Percentiles rank a stretch among this genome's conserved stretches.
phyloP scores from a whole-genome alignment of 1,139 yeast species.

The Taphrina communis region DNA sequence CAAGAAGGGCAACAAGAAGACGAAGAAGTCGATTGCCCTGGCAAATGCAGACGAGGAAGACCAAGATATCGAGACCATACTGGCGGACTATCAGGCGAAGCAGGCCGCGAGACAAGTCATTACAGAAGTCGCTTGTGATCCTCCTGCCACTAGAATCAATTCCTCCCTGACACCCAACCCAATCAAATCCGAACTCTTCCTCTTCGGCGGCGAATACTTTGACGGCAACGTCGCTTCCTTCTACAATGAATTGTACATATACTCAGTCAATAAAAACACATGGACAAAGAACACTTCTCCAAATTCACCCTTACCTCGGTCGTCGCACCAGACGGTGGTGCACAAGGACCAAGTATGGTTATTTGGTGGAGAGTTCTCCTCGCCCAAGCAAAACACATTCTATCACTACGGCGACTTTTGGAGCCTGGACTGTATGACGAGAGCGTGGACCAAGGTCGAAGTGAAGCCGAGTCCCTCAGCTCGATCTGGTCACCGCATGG shows the following conservation, averaged over 20 bases:
- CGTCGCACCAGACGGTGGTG: constrained; percentile 91
- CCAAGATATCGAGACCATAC: constrained; percentile 81
- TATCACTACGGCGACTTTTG: constrained; percentile 97
- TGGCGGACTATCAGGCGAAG: constrained; percentile 62
- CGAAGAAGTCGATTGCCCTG: constrained; percentile 71
- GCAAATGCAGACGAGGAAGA: constrained; percentile 66
- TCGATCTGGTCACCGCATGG: constrained; percentile 89
- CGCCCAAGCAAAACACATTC: constrained; percentile 93
- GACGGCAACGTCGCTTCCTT: constrained; percentile 66
- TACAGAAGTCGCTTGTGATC: constrained; percentile 61
- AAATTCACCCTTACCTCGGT: constrained; percentile 88
- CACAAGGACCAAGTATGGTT: constrained; percentile 83
- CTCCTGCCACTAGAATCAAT: constrained; percentile 74
- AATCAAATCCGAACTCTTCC: constrained; percentile 70
- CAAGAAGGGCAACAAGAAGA: constrained; percentile 70
- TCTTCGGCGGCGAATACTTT: constrained; percentile 88
- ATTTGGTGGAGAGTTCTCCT: constrained; percentile 97
- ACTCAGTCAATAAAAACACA: constrained; percentile 73
- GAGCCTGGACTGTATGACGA: constrained; percentile 80
- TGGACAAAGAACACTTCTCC: constrained; percentile 84
- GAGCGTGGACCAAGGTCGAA: constrained; percentile 91
- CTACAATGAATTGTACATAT: constrained; percentile 79
- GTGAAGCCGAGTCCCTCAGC: constrained; percentile 77
- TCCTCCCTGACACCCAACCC: constrained; percentile 70
- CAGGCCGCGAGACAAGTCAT: constrained; percentile 81